These are phyloP conservation scores for Ophiocordyceps robertsii DNA, from an alignment of 2,329 filamentous ascomycete genomes.

Conservation along the genomic window DNA sequence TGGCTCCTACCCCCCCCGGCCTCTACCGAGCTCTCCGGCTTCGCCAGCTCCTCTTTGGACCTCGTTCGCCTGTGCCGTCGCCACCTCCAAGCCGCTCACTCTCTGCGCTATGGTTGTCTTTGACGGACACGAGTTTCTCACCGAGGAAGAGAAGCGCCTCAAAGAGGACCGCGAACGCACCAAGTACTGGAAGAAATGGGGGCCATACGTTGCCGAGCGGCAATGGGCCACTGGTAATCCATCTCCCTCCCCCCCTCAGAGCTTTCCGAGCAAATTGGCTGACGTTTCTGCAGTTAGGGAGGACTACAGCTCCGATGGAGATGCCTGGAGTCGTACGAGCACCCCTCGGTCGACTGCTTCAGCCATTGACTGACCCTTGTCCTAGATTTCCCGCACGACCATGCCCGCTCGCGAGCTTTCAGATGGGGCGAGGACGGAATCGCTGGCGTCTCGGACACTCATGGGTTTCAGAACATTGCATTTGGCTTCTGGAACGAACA, in stretches of 20 bases:
- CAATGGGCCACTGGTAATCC: slow-evolving; percentile 80
- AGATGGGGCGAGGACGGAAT: slow-evolving; percentile 97
- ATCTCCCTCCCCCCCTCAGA: slow-evolving; percentile 11
- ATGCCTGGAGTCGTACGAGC: slow-evolving; percentile 85
- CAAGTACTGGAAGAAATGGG: slow-evolving; percentile 99
- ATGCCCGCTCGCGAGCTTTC: slow-evolving; percentile 77
- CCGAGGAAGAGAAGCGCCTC: slow-evolving; percentile 80
- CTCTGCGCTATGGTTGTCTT: slow-evolving; percentile 64
- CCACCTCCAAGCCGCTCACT: background rate
- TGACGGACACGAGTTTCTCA: slow-evolving; percentile 76
- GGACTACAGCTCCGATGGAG: slow-evolving; percentile 80
- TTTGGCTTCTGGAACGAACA: slow-evolving; percentile 98
- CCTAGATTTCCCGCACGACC: slow-evolving; percentile 83
- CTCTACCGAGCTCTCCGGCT: background rate
- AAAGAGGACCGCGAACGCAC: slow-evolving; percentile 69
- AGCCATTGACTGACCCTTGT: slow-evolving; percentile 4
- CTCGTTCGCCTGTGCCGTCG: slow-evolving; percentile 1
- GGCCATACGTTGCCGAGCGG: slow-evolving; percentile 81
- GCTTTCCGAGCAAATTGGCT: slow-evolving; percentile 8
- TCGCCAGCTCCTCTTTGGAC: slow-evolving; percentile 2
- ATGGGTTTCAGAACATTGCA: slow-evolving; percentile 81
- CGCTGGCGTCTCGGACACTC: slow-evolving; percentile 82
- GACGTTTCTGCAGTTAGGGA: slow-evolving; percentile 49
- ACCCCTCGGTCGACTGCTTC: slow-evolving; percentile 1
- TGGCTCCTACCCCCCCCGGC: background rate